Conservation (phyloP, 805 yeast genomes). For the Hanseniaspora nectarophila region DNA sequence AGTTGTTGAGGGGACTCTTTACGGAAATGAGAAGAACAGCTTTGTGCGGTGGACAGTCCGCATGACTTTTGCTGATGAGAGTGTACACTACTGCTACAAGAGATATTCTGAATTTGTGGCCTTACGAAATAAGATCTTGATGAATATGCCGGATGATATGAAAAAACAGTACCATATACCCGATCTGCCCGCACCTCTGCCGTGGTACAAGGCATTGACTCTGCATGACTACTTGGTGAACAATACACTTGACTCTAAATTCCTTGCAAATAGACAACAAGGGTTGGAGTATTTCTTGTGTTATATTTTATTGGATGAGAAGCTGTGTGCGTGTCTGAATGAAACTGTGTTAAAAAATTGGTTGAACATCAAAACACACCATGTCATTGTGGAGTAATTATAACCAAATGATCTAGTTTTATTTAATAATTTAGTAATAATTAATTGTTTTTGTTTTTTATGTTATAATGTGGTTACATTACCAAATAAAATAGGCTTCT, state of each 20-base stretch:
- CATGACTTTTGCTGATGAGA: not conserved
- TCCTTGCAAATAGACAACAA: conserved; percentile 44
- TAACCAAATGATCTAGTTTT: too few species aligned
- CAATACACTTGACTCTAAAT: conserved; percentile 30
- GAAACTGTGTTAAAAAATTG: conserved; percentile 24
- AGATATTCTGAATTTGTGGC: conserved; percentile 14
- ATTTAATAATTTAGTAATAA: too few species aligned
- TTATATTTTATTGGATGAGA: conserved; percentile 37
- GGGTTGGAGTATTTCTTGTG: conserved; percentile 52
- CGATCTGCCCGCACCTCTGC: conserved; percentile 39
- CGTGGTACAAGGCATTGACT: conserved; percentile 28
- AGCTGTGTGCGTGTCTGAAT: conserved; percentile 33
- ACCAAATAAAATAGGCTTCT: too few species aligned
- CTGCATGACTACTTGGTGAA: conserved; percentile 20
- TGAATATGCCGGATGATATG: not conserved
- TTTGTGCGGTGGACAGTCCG: conserved; percentile 11
- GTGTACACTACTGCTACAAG: conserved; percentile 11
- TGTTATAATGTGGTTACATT: too few species aligned
- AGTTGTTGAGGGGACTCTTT: conserved; percentile 11
- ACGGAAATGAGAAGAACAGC: not conserved
- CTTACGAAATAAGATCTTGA: conserved; percentile 2
- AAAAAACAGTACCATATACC: conserved; percentile 30
- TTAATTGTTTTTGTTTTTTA: too few species aligned
- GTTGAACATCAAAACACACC: conserved; percentile 20
- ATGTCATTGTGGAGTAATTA: not conserved